These are phyloP conservation scores for Clitopilus passeckerianus DNA, from an alignment of 768 basidiomycete genomes.

Conservation along the genomic window DNA sequence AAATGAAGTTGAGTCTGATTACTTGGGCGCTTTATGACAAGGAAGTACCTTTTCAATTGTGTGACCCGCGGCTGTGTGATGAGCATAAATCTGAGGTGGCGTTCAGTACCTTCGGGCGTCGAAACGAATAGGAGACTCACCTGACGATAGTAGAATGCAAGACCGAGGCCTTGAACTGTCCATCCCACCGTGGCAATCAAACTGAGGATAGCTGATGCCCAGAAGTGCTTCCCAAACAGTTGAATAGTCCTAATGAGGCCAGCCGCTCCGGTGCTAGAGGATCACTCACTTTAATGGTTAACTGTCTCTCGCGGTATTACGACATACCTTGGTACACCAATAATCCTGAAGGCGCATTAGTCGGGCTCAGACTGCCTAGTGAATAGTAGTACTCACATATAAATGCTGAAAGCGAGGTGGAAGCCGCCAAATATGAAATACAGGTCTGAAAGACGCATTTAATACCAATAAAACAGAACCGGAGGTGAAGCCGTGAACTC, in stretches of 20 bases:
- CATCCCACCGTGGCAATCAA: slow-evolving; percentile 82
- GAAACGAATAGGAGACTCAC: slow-evolving; percentile 30
- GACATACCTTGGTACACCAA: slow-evolving; percentile 82
- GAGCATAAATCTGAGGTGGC: slow-evolving; percentile 59
- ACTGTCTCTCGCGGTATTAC: neutral
- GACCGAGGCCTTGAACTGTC: slow-evolving; percentile 81
- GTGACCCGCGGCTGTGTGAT: slow-evolving; percentile 81
- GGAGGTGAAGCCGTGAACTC: slow-evolving; percentile 27
- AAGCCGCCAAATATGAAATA: slow-evolving; percentile 97
- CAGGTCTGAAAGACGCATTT: slow-evolving; percentile 55
- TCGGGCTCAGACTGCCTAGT: slow-evolving; percentile 16
- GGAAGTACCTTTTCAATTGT: slow-evolving; percentile 73
- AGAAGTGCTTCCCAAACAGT: slow-evolving; percentile 64
- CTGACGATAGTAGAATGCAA: slow-evolving; percentile 75
- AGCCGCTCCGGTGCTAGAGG: slow-evolving; percentile 80
- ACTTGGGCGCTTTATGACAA: neutral
- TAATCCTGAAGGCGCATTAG: slow-evolving; percentile 55
- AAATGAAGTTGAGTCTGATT: slow-evolving; percentile 6
- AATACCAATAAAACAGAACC: slow-evolving; percentile 20
- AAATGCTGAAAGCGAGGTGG: slow-evolving; percentile 89
- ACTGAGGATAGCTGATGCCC: slow-evolving; percentile 80
- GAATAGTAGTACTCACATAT: slow-evolving; percentile 58
- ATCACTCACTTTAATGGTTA: neutral
- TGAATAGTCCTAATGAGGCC: slow-evolving; percentile 92
- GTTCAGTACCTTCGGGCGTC: slow-evolving; percentile 7